These are phyloP conservation scores for Phanerochaete sordida DNA, from an alignment of 768 basidiomycete genomes.

Conservation along the genomic window DNA sequence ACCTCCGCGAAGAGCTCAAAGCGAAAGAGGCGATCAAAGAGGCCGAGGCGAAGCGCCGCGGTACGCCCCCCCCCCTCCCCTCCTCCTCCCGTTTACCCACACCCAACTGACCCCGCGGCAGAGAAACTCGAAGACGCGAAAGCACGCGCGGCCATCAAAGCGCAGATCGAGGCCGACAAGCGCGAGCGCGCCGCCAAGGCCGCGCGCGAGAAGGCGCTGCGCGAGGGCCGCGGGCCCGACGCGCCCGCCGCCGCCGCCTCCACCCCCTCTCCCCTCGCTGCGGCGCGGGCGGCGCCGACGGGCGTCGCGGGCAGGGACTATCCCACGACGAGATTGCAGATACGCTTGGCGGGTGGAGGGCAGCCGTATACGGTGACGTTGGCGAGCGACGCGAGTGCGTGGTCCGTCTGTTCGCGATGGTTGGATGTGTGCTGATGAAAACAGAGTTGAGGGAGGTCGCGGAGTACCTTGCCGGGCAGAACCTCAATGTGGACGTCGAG, in stretches of 20 bases:
- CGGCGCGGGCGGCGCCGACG: slow-evolving; percentile 34
- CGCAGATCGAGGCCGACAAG: slow-evolving; percentile 95
- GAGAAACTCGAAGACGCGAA: slow-evolving; percentile 90
- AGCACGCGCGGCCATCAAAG: slow-evolving; percentile 83
- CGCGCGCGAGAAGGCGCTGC: slow-evolving; percentile 86
- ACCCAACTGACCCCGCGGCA: slow-evolving; percentile 27
- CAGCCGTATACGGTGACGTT: slow-evolving; percentile 78
- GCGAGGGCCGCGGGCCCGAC: slow-evolving; percentile 87
- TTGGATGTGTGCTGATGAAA: background rate
- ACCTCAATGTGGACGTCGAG: slow-evolving; percentile 65
- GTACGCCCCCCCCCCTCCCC: slow-evolving; percentile 33
- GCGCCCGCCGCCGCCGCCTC: slow-evolving; percentile 31
- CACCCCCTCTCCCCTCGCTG: slow-evolving; percentile 27
- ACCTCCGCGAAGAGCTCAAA: slow-evolving; percentile 73
- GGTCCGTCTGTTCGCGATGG: background rate
- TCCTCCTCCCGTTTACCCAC: no score
- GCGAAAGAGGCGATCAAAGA: slow-evolving; percentile 81
- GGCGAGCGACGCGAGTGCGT: slow-evolving; percentile 74
- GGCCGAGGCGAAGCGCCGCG: slow-evolving; percentile 75
- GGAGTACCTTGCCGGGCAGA: slow-evolving; percentile 81
- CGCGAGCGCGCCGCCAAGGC: slow-evolving; percentile 81
- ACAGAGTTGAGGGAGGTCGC: slow-evolving; percentile 82
- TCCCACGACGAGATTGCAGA: slow-evolving; percentile 86
- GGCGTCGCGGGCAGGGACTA: slow-evolving; percentile 66
- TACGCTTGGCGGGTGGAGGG: slow-evolving; percentile 79